A percentile compares a stretch with the other conserved stretches of the same genome.
These are phyloP conservation scores for Rubia balearica DNA, from an alignment of 305 asterid species.

Conservation along the genomic window DNA sequence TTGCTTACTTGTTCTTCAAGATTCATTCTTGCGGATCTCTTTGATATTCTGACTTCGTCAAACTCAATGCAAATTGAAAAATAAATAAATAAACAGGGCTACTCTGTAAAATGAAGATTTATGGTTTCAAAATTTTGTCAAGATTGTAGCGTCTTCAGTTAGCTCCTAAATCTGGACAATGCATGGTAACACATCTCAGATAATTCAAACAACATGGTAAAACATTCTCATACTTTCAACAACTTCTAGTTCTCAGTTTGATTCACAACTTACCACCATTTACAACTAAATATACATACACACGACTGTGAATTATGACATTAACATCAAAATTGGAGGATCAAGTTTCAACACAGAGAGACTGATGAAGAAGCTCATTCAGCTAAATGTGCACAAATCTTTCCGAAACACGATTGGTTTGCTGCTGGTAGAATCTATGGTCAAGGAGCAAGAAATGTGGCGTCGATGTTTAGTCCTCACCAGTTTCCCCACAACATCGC, in stretches of 20 bases:
- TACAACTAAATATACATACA: not conserved
- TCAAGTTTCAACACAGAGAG: constrained; percentile 8
- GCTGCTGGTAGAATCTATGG: constrained; percentile 49
- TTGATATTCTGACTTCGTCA: no score
- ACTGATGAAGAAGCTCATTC: constrained; percentile 8
- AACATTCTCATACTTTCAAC: not conserved
- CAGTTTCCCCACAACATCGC: constrained; percentile 81
- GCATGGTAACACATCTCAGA: not conserved
- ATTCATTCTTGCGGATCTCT: no score
- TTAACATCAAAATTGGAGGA: constrained; percentile 18
- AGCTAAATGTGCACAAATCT: constrained; percentile 56
- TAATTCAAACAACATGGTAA: not conserved
- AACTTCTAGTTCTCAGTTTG: not conserved
- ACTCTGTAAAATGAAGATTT: no score
- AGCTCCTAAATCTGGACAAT: not conserved
- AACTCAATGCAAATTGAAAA: no score
- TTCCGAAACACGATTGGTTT: constrained; percentile 59
- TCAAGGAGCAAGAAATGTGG: constrained; percentile 53
- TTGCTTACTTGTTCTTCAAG: no score
- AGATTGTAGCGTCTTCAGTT: no score
- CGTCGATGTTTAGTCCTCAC: constrained; percentile 53
- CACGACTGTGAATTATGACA: not conserved
- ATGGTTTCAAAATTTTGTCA: no score
- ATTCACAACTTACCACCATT: constrained; percentile 3
- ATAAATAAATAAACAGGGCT: no score